Conservation (phyloP, 78 protist species). For the Mantamonas sphyraenae region DNA sequence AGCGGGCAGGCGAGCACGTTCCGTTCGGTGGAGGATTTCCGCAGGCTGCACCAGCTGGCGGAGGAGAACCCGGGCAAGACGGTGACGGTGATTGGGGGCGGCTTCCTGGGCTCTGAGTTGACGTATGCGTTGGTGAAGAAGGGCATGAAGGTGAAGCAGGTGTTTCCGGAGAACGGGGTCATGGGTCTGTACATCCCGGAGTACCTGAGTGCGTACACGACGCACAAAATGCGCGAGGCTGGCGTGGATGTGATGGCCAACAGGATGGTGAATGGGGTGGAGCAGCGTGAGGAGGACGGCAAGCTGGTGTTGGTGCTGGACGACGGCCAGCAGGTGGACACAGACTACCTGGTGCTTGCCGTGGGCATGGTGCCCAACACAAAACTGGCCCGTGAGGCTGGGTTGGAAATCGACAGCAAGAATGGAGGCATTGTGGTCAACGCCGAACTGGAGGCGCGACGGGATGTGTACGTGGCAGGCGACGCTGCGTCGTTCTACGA, state of each 20-base stretch:
- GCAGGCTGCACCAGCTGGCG: slow-evolving; percentile 14
- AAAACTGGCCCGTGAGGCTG: slow-evolving; percentile 37
- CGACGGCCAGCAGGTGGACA: slow-evolving; percentile 18
- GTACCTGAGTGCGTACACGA: slow-evolving; percentile 43
- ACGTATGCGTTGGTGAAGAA: slow-evolving; percentile 27
- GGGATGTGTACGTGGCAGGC: slow-evolving; percentile 66
- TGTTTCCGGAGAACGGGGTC: slow-evolving; percentile 57
- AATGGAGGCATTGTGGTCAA: slow-evolving; percentile 68
- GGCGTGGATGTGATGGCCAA: neutral
- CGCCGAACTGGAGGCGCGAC: slow-evolving; percentile 66
- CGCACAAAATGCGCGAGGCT: slow-evolving; percentile 18
- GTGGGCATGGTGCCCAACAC: slow-evolving; percentile 55
- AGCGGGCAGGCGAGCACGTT: neutral
- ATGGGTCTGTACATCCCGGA: slow-evolving; percentile 39
- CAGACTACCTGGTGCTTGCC: slow-evolving; percentile 49
- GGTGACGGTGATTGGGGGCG: slow-evolving; percentile 70
- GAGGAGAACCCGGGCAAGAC: slow-evolving; percentile 7
- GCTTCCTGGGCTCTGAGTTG: slow-evolving; percentile 76
- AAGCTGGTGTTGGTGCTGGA: slow-evolving; percentile 23
- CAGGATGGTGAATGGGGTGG: neutral
- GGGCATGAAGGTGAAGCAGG: slow-evolving; percentile 27
- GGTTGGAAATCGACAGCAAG: slow-evolving; percentile 57
- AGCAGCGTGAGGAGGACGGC: neutral
- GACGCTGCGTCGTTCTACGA: slow-evolving; percentile 65
- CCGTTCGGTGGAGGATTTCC: slow-evolving; percentile 46